Evolutionary conservation across 495 filamentous ascomycete species (phyloP).

Genomic region (Cercophora scortea): DNA sequence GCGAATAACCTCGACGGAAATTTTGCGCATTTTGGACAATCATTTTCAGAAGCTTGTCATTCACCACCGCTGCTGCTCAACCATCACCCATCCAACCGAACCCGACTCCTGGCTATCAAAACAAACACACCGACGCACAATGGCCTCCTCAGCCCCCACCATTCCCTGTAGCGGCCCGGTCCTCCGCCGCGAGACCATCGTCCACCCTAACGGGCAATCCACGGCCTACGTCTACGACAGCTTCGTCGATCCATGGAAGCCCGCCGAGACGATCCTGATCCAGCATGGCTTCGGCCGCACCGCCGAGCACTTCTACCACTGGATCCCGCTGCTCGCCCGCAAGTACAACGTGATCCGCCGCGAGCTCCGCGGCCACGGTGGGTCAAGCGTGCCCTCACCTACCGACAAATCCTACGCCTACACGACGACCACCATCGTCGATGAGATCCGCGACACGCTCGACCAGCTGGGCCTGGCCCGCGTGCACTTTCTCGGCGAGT

Average conservation of each 20-base stretch:
- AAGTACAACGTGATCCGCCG: not conserved
- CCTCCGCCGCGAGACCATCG: not conserved
- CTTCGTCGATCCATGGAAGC: not conserved
- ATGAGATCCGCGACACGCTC: conserved; percentile 1
- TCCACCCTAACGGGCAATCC: not conserved
- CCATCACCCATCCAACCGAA: too few species aligned
- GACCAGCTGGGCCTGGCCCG: not conserved
- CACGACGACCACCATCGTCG: not conserved
- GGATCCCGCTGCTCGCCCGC: not conserved
- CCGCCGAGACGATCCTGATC: not conserved
- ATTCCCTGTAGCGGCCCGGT: too few species aligned
- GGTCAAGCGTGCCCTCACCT: not conserved
- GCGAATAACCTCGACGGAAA: too few species aligned
- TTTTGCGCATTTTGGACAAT: too few species aligned
- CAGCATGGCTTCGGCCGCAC: conserved; percentile 1
- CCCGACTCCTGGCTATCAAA: too few species aligned
- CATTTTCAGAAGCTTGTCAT: too few species aligned
- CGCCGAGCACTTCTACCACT: not conserved
- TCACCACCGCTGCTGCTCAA: too few species aligned
- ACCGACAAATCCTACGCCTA: not conserved
- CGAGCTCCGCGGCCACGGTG: not conserved
- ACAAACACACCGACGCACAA: too few species aligned
- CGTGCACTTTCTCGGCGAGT: not conserved
- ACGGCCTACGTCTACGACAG: not conserved
- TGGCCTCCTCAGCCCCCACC: too few species aligned